Evolutionary conservation across 2,329 filamentous ascomycete species (phyloP).

Genomic region (Nigrospora oryzae): DNA sequence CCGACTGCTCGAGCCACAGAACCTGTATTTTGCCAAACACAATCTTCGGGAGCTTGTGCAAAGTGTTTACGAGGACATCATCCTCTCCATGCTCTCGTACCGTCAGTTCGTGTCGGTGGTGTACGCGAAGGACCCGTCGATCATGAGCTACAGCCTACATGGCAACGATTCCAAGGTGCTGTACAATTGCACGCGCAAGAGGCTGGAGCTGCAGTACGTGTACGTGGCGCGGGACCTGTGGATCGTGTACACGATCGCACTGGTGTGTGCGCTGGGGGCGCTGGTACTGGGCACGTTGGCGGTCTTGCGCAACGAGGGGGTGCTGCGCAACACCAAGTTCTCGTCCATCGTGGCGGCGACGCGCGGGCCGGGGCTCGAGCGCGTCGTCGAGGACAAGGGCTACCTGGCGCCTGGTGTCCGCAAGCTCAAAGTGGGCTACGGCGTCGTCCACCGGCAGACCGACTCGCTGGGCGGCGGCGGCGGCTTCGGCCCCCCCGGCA

Average conservation of each 20-base stretch:
- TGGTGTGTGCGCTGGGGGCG: conserved; percentile 17
- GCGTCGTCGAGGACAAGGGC: conserved; percentile 14
- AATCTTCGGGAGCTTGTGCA: conserved; percentile 19
- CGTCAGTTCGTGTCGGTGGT: conserved; percentile 24
- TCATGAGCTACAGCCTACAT: conserved; percentile 16
- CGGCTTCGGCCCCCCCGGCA: not conserved
- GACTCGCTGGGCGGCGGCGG: conserved; percentile 8
- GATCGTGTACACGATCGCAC: conserved; percentile 24
- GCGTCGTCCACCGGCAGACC: conserved; percentile 9
- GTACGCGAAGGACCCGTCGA: conserved; percentile 21
- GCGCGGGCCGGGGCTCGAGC: conserved; percentile 28
- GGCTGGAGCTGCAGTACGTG: conserved; percentile 22
- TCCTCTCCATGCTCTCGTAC: conserved; percentile 25
- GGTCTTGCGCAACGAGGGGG: conserved; percentile 24
- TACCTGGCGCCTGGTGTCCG: conserved; percentile 11
- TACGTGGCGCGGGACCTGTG: conserved; percentile 26
- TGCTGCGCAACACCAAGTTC: conserved; percentile 26
- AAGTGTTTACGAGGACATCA: conserved; percentile 26
- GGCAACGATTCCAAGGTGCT: conserved; percentile 6
- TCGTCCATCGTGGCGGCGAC: conserved; percentile 33
- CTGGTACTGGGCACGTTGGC: conserved; percentile 24
- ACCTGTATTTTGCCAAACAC: conserved; percentile 20
- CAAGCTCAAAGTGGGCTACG: conserved; percentile 16
- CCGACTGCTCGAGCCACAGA: conserved; percentile 26
- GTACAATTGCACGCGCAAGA: conserved; percentile 22